Evolutionary conservation across 306 rosid genomes (phyloP).

Genomic region (Cajanus cajan): DNA sequence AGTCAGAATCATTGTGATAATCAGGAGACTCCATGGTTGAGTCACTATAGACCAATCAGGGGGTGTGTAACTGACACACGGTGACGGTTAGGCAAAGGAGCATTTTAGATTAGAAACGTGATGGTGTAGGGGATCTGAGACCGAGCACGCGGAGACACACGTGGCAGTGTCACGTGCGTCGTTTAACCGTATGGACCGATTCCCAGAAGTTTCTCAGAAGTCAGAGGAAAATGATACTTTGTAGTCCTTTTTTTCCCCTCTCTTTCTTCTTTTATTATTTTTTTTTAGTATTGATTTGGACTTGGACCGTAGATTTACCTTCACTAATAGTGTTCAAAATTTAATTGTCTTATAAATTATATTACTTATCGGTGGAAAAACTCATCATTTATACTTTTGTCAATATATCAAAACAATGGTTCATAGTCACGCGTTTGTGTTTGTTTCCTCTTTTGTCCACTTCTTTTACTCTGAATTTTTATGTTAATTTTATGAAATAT

Average conservation of each 20-base stretch:
- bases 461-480: not conserved
- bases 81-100: not conserved
- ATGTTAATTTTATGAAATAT: not conserved
- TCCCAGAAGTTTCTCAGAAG: slow-evolving; percentile 60
- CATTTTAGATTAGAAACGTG: slow-evolving; percentile 6
- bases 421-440: not conserved
- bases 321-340: not conserved
- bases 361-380: not conserved
- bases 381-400: not conserved
- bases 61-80: slow-evolving; percentile 54
- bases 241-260: not conserved
- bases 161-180: slow-evolving; percentile 53
- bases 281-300: slow-evolving; percentile 4
- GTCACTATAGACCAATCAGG: slow-evolving; percentile 49
- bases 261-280: not conserved
- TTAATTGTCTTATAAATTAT: not conserved
- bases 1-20: slow-evolving; percentile 28
- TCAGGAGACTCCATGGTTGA: slow-evolving; percentile 55
- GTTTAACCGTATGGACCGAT: slow-evolving; percentile 45
- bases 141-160: slow-evolving; percentile 49
- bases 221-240: slow-evolving; percentile 20
- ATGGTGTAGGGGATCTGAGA: slow-evolving; percentile 38
- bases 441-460: not conserved
- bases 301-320: slow-evolving; percentile 25
- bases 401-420: not conserved